Percentiles rank a stretch among this genome's conserved stretches.
phyloP scores from a whole-genome alignment of 495 filamentous ascomycete species.

The Lasiosphaeris hirsuta region DNA sequence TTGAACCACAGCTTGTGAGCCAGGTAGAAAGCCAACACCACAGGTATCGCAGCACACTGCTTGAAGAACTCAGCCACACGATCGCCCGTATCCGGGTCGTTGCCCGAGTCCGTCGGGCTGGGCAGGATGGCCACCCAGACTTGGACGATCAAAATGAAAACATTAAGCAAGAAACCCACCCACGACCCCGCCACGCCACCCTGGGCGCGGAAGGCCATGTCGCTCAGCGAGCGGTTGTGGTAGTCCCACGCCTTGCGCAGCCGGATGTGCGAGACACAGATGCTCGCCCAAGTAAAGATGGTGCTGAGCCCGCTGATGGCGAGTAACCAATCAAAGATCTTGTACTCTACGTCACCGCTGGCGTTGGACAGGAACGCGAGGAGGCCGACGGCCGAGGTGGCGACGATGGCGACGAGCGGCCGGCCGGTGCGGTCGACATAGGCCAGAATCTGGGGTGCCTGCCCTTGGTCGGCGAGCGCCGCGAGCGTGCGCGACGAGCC shows the following conservation, averaged over 20 bases:
- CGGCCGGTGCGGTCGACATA: constrained; percentile 86
- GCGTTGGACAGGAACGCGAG: constrained; percentile 76
- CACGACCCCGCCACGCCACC: constrained; percentile 80
- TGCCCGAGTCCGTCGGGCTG: constrained; percentile 30
- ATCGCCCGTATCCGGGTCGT: constrained; percentile 35
- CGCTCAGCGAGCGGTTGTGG: constrained; percentile 68
- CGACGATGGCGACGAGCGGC: constrained; percentile 66
- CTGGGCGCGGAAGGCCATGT: constrained; percentile 80
- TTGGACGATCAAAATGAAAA: constrained; percentile 76
- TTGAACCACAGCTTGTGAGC: constrained; percentile 72
- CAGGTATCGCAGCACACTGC: constrained; percentile 74
- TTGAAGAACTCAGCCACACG: constrained; percentile 65
- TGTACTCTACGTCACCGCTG: constrained; percentile 41
- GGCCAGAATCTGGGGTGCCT: constrained; percentile 70
- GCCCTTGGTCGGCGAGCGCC: constrained; percentile 79
- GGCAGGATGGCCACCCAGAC: constrained; percentile 88
- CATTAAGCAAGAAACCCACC: constrained; percentile 77
- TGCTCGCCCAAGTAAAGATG: constrained; percentile 92
- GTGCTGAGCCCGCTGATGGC: constrained; percentile 84
- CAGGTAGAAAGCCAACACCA: constrained; percentile 74
- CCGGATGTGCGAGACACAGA: constrained; percentile 85
- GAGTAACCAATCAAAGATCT: constrained; percentile 83
- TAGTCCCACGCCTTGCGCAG: constrained; percentile 77
- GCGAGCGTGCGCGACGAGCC: constrained; percentile 84
- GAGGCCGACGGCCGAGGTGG: constrained; percentile 69